Base-by-base conservation (phyloP, 2,329 filamentous ascomycete genomes). In the Chaetomium sp. region DNA sequence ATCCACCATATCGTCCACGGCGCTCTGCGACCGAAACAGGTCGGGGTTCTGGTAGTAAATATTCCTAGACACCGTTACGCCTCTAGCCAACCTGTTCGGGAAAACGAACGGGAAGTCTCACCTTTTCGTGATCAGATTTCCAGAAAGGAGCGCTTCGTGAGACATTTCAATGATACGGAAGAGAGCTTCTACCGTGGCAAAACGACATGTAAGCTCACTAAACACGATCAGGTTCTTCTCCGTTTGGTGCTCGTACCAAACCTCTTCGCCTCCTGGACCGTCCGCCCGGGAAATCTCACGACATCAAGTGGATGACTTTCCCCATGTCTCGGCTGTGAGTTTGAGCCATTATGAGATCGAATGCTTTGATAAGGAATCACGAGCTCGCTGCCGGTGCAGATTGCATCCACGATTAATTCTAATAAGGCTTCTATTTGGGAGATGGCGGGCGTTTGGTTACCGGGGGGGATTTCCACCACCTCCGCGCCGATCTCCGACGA, bases 11-110 rank as follows among this genome's bases (percentile, higher is more conserved):
- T 82, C 81, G 73, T 95, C 88, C 0, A 95, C 90, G 16, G 86
- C 80, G 19, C 76, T 73, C 74, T 95, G 92, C 57, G 81, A 87
- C 23, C 82, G 81, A 72, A 95, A 96, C 0, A 96, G 78, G 10
- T 87, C 83, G 4, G 88, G 86, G 69, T 93, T 84, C 70, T 91
- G 87, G 73, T 96, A 96, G 75, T 89, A 96, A 4, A 96, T 87
- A 71, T 91, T 90, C 67, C 91, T 94, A n/a, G 4, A 31, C 1
- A 21, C 9, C 4, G 4, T 13, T 16, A 23, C 25, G 16, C 4
- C 16, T 25, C 8, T 29, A 13, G 25, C 4, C 12, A 38, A 10
- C 38, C 7, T n/a, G 33, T 7, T 2, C 13, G 19, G 8, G 19
- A 47, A 16, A 25, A 2, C 9, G 12, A 38, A 9, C 51, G 8